Base-by-base conservation (phyloP, 2,329 filamentous ascomycete genomes). In the Aspergillus versicolor region DNA sequence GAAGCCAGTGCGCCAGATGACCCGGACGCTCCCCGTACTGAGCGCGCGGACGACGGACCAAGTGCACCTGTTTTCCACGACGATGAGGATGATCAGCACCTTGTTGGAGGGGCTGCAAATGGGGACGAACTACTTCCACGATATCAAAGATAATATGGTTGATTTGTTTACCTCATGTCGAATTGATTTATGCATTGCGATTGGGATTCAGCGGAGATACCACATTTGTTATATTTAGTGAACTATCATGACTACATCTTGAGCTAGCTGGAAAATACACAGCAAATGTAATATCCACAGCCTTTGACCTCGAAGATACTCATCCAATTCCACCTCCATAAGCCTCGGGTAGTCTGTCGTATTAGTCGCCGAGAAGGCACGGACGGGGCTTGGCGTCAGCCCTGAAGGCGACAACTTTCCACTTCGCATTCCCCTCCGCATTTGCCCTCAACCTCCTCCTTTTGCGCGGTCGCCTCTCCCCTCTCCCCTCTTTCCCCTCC, bases 1-100 rank as follows among this genome's bases (percentile, higher is more conserved):
- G 82, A 88, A 65, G 84, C 84, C 7, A 89, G 87, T 69, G 83
- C 84, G 8, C 88, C 88, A n/a, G 65, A 68, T 30, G 67, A 66
- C 15, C 55, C 52, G 2, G 63, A 65, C 48, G 60, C 40, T 4
- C 37, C 30, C 24, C 34, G 37, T 27, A 42, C 44, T 54, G 56
- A 54, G 53, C 41, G 42, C 55, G 17, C 54, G 15, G 41, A 63
- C 5, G 63, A 65, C 40, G 65, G 63, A n/a, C 82, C 84, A 2
- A 84, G 82, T 45, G 86, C 87, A 5, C 86, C 86, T 4, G 72
- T 80, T 24, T 73, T 88, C n/a, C 79, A 86, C 57, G 80, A 84
- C 55, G 80, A 84, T 61, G 79, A 86, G 54, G 79, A 83, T 61
- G 78, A 84, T 59, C 78, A 82, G 63, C 74, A 79, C 67, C 65